Evolutionary conservation across 352 stramenopile species (phyloP).

Genomic region (Phytophthora fragariae): DNA sequence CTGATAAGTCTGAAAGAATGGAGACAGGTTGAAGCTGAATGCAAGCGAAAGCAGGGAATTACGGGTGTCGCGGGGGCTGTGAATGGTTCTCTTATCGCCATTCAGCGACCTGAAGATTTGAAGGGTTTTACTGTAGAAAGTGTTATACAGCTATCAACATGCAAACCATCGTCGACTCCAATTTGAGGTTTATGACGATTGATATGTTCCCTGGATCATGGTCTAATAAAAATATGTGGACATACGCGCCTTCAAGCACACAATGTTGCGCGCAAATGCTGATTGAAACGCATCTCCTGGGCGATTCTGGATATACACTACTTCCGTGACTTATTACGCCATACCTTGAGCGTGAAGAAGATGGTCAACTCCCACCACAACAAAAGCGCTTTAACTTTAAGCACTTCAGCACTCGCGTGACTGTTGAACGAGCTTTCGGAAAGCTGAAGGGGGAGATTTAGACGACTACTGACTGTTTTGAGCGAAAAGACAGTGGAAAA

Average conservation of each 20-base stretch:
- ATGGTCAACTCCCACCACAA: neutral
- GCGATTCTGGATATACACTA: neutral
- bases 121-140: neutral
- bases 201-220: neutral
- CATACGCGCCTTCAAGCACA: neutral
- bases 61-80: neutral
- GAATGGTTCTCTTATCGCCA: neutral
- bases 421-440: neutral
- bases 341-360: neutral
- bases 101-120: neutral
- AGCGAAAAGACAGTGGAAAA: neutral
- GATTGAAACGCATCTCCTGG: neutral
- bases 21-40: neutral
- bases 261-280: neutral
- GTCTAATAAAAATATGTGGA: neutral
- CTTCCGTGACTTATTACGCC: neutral
- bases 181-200: neutral
- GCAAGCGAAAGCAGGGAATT: neutral
- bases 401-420: neutral
- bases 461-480: neutral
- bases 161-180: neutral
- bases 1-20: neutral
- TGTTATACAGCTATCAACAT: neutral
- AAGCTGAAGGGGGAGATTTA: neutral
- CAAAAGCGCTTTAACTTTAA: neutral